Evolutionary conservation across 345 rosid genomes (phyloP).

Genomic region (Camelina sativa): DNA sequence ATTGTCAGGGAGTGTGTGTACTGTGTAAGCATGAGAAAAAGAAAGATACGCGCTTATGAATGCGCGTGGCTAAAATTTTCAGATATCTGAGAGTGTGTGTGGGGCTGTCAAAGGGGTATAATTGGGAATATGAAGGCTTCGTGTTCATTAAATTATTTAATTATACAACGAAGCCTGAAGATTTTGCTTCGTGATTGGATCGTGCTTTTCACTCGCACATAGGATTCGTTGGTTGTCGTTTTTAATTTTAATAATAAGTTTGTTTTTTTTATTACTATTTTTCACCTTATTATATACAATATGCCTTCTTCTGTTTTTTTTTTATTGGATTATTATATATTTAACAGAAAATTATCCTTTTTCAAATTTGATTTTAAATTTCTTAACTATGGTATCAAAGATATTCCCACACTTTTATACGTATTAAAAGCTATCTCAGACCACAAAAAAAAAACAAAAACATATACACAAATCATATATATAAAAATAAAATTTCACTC

Average conservation of each 20-base stretch:
- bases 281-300: not conserved
- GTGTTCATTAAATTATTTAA: not conserved
- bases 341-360: not conserved
- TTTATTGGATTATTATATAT: not conserved
- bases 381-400: not conserved
- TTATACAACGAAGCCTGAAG: slow-evolving; percentile 37
- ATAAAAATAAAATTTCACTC: no score
- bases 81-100: slow-evolving; percentile 30
- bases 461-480: no score
- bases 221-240: slow-evolving; percentile 33
- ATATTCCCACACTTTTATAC: not conserved
- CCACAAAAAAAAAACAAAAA: no score
- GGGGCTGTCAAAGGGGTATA: slow-evolving; percentile 32
- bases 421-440: no score
- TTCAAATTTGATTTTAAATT: not conserved
- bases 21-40: no score
- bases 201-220: slow-evolving; percentile 39
- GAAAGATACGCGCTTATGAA: slow-evolving; percentile 3
- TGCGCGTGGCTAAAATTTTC: slow-evolving; percentile 28
- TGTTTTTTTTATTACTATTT: not conserved
- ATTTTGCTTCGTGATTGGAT: slow-evolving; percentile 32
- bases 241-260: not conserved
- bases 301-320: not conserved
- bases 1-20: not conserved
- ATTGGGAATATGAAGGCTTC: slow-evolving; percentile 24